These are phyloP conservation scores for Periconia macrospinosa DNA, from an alignment of 2,329 filamentous ascomycete genomes.

Conservation along the genomic window DNA sequence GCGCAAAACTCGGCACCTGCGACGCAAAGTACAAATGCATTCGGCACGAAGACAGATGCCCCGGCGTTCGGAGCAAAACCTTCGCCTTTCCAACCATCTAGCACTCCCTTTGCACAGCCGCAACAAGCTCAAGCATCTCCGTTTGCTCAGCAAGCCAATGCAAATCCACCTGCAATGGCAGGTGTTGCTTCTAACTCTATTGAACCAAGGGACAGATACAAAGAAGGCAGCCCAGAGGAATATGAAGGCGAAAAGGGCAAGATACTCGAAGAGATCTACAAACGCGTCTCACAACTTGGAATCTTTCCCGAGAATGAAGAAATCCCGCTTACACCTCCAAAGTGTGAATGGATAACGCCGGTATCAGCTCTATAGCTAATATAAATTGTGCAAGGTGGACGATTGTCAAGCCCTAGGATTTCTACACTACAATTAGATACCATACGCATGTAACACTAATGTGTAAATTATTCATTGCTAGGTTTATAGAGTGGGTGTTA, in stretches of 20 bases:
- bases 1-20: constrained; percentile 9
- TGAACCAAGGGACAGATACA: constrained; percentile 52
- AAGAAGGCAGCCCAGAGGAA: constrained; percentile 59
- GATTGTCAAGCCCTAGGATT: no score
- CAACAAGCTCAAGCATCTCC: constrained; percentile 46
- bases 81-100: constrained; percentile 18
- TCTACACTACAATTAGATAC: no score
- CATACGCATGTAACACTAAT: background rate
- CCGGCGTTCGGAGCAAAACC: constrained; percentile 10
- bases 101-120: constrained; percentile 15
- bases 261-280: constrained; percentile 62
- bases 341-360: constrained; percentile 66
- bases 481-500: no score
- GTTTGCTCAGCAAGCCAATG: constrained; percentile 51
- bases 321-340: constrained; percentile 78
- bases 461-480: no score
- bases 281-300: constrained; percentile 65
- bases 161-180: constrained; percentile 12
- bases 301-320: constrained; percentile 68
- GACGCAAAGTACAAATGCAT: constrained; percentile 7
- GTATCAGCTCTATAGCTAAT: background rate
- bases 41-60: constrained; percentile 12
- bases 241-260: constrained; percentile 62
- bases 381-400: no score
- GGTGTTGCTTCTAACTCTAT: constrained; percentile 10